Conservation (phyloP, 2,329 filamentous ascomycete species). For the Didymella exigua region DNA sequence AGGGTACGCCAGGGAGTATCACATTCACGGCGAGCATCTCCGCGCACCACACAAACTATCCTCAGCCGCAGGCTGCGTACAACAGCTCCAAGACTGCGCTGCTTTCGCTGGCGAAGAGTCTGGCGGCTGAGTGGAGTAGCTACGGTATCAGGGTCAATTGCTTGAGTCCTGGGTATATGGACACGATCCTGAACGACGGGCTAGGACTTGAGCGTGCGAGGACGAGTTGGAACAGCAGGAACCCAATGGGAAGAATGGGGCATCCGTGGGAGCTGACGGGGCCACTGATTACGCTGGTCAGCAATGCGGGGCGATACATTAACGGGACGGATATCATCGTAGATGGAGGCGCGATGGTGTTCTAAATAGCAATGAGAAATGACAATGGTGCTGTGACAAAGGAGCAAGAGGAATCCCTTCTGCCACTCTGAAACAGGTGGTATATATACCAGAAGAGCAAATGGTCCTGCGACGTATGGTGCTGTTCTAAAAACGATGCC, state of each 20-base stretch:
- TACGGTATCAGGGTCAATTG: slow-evolving; percentile 74
- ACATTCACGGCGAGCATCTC: slow-evolving; percentile 71
- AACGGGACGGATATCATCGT: slow-evolving; percentile 70
- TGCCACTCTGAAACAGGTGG: too few species aligned
- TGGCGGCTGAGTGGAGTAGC: slow-evolving; percentile 75
- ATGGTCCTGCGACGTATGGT: too few species aligned
- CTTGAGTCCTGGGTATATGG: slow-evolving; percentile 77
- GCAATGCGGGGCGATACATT: slow-evolving; percentile 69
- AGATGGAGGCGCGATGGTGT: slow-evolving; percentile 58
- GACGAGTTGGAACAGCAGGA: slow-evolving; percentile 62
- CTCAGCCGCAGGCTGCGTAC: slow-evolving; percentile 74
- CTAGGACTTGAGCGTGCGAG: slow-evolving; percentile 61
- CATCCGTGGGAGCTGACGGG: slow-evolving; percentile 67
- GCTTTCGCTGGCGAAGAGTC: slow-evolving; percentile 64
- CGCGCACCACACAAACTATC: slow-evolving; percentile 71
- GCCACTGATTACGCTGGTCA: slow-evolving; percentile 65
- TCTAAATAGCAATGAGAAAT: slow-evolving; percentile 16
- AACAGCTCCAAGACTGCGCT: slow-evolving; percentile 74
- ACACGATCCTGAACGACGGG: slow-evolving; percentile 74
- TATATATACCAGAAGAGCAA: too few species aligned
- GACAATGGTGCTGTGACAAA: too few species aligned
- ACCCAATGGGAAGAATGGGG: slow-evolving; percentile 70
- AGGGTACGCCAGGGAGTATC: slow-evolving; percentile 64
- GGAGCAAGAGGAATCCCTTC: too few species aligned
- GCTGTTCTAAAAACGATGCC: too few species aligned